Evolutionary conservation across 2,329 filamentous ascomycete species (phyloP), one percentile per base, ranked within the genome.

Genomic region (Sodiomyces alkalinus): DNA sequence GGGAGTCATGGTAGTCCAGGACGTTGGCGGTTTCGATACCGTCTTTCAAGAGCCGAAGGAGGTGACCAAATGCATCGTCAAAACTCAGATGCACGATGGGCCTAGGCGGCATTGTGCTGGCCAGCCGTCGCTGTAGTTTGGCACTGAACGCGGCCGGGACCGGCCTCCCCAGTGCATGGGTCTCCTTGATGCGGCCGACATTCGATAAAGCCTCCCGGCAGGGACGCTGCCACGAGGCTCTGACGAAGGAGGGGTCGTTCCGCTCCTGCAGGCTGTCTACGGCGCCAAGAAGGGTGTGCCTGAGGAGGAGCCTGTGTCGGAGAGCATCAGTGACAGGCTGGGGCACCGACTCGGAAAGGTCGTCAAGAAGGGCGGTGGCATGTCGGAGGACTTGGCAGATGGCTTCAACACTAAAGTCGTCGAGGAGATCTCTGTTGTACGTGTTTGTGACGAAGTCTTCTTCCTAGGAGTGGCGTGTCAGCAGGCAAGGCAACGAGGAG

Each of bases 391-490:
- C 48, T 7, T 56, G 50, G 22, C 63, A 55, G 15, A 83, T 62
- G n/a, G 65, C 59, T 5, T 61, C 55, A 3, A 62, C 51, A 11
- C 68, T 58, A 32, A 87, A 62, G 10, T 64, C 55, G 16, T 74
- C 70, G 6, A 96, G 62, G 1, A 98, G 59, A 9, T 71, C 73
- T 20, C 86, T 71, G 40, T 85, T 79, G 47, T 90, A 96, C 0
- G 86, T 80, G 49, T 92, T 85, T 6, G 83, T 86, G 13, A 92
- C 82, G 47, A 98, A 94, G 45, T 98, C 90, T 52, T 98, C 90
- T 54, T 98, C 90, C 76, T 87, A 29, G 11, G n/a, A 23, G n/a
- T n/a, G n/a, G n/a, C 3, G 7, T 9, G 20, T 22, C 17, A 29
- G 11, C 19, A 12, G 5, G 8, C 1, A 13, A 15, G 12, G 10